Percentiles rank a stretch among this genome's conserved stretches.
Conservation (phyloP, 176 grass and related monocot species). For the Oryza coarctata region DNA sequence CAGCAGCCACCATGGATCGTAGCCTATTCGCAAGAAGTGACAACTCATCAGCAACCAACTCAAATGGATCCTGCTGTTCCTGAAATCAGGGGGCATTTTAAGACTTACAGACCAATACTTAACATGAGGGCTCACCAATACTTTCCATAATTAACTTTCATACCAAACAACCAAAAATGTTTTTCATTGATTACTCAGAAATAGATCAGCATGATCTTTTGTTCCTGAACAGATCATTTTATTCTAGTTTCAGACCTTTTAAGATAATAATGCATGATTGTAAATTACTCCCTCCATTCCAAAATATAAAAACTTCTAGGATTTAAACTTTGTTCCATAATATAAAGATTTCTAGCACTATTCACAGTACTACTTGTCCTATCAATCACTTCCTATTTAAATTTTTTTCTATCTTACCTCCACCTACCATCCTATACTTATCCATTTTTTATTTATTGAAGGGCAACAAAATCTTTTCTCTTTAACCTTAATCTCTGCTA, state of each 20-base stretch:
- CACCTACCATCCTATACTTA: too few relatives aligned
- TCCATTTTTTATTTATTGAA: too few relatives aligned
- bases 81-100: conserved; percentile 12
- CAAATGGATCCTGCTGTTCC: conserved; percentile 75
- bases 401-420: too few relatives aligned
- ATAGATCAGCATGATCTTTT: background rate
- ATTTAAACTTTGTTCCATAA: too few relatives aligned
- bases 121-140: background rate
- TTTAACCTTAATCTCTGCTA: too few relatives aligned
- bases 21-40: conserved; percentile 80
- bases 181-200: background rate
- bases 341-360: too few relatives aligned
- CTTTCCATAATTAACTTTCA: background rate
- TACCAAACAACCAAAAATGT: background rate
- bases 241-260: conserved; percentile 1
- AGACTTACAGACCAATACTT: background rate
- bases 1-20: conserved; percentile 83
- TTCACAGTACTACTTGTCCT: too few relatives aligned
- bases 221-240: background rate
- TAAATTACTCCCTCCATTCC: too few relatives aligned
- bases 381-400: too few relatives aligned
- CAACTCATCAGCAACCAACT: conserved; percentile 82
- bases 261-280: background rate
- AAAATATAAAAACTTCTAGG: too few relatives aligned
- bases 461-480: too few relatives aligned